Conservation (phyloP, 257 asterid species). For the Prunella vulgaris region DNA sequence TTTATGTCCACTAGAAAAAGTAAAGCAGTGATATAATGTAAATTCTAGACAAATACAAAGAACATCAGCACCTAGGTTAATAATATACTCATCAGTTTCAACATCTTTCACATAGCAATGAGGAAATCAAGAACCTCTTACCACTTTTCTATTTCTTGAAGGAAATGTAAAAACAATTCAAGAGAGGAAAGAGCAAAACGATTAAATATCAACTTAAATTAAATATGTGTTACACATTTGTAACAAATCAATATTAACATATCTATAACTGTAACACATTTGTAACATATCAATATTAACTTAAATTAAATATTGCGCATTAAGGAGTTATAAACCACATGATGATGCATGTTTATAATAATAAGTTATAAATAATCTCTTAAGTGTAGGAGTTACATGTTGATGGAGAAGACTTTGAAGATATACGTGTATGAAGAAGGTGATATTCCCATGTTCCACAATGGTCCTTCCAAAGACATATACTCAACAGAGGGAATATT, state of each 20-base stretch:
- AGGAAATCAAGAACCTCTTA: neutral
- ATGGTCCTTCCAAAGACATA: constrained; percentile 49
- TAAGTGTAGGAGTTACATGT: constrained; percentile 63
- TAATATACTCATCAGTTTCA: neutral
- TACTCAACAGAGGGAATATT: constrained; percentile 66
- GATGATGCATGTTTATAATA: no score
- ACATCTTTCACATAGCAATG: constrained; percentile 2
- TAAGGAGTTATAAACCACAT: no score
- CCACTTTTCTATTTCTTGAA: neutral
- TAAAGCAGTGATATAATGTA: neutral
- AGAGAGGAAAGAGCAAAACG: neutral
- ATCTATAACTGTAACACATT: no score
- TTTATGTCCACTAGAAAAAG: neutral
- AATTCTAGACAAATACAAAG: neutral
- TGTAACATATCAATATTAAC: no score
- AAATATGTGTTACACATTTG: no score
- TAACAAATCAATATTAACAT: no score
- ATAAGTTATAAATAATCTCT: no score
- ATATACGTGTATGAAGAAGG: constrained; percentile 63
- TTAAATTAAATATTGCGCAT: no score
- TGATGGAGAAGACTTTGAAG: constrained; percentile 56
- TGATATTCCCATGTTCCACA: constrained; percentile 59
- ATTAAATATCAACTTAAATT: no score
- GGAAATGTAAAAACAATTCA: neutral
- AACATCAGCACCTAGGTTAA: neutral